Evolutionary conservation across 2,329 filamentous ascomycete species (phyloP), one percentile per base, ranked within the genome.

Genomic region (Torrubiellomyces zombiae): DNA sequence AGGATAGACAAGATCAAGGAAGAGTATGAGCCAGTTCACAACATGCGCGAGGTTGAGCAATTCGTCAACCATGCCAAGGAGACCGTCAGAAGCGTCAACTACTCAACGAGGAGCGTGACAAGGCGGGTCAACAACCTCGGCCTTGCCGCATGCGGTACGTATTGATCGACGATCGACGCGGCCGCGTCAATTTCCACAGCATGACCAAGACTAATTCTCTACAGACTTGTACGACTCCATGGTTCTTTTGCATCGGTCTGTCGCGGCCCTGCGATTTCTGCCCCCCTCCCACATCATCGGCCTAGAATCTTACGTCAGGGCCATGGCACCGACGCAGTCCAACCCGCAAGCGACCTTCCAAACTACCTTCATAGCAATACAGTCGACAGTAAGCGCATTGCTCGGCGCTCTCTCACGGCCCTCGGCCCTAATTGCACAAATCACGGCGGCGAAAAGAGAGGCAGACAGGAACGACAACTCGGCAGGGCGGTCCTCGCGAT

Each of bases 11-110:
- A 75, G 28, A 75, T 98, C 17, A 68, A 72, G 26, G 89, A 98
- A 31, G 89, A 98, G 44, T 81, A 80, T 39, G 73, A 81, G 34
- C 85, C 89, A 1, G 63, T 94, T 11, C 68, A 77, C 32, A 79
- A 89, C 34, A 68, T 86, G 23, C 69, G 74, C 15, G 86, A 94
- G 49, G 83, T 94, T 3, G 86, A 95, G 43, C 75, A 89, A 38
- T 93, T 98, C 48, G 75, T 93, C 26, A 75, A 82, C 26, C 80
- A 93, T 44, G 86, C 86, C 12, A 71, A 82, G 38, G 86, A 95
- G 28, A 85, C 83, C 50, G 75, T 98, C 19, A 74, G 83, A 25
- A 72, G 75, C 34, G 71, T 95, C 31, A 85, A 85, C 40, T 74
- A 77, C 39, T 76, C 80, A 27, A 86, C 79, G 1, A 80, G 79